Conservation (phyloP, 1,284 basidiomycete genomes). For the Marasmius oreades region DNA sequence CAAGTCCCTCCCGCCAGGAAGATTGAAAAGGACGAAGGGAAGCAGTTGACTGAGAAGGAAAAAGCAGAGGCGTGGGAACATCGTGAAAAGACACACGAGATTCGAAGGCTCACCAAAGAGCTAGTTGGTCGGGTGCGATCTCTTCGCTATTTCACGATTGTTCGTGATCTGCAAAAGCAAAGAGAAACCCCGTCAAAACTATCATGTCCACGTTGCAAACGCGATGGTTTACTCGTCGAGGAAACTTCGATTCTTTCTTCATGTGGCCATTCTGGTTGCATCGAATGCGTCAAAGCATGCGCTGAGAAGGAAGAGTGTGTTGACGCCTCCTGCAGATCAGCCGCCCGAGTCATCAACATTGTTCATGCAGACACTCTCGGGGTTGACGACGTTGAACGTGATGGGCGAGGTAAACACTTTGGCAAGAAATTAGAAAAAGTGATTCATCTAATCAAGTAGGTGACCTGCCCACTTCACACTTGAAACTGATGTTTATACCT, state of each 20-base stretch:
- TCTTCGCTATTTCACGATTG: constrained; percentile 85
- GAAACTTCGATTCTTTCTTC: constrained; percentile 85
- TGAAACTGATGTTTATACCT: constrained; percentile 9
- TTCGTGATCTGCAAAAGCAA: constrained; percentile 84
- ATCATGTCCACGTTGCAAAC: constrained; percentile 59
- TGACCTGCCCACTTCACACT: constrained; percentile 14
- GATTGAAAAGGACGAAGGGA: constrained; percentile 52
- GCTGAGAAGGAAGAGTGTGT: constrained; percentile 83
- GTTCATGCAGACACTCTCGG: constrained; percentile 82
- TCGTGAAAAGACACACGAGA: constrained; percentile 82
- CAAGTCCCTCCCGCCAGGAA: constrained; percentile 51
- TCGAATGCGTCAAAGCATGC: constrained; percentile 65
- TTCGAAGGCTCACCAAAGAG: constrained; percentile 82
- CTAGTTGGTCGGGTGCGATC: constrained; percentile 86
- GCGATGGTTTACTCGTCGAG: constrained; percentile 52
- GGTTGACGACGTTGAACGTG: constrained; percentile 71
- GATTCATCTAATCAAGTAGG: constrained; percentile 78
- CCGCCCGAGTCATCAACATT: constrained; percentile 73
- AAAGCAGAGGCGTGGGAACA: constrained; percentile 77
- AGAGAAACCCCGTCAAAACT: constrained; percentile 53
- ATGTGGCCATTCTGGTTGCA: constrained; percentile 86
- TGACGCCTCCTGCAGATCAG: constrained; percentile 70
- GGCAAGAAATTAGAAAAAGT: constrained; percentile 88
- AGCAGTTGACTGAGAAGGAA: constrained; percentile 45
- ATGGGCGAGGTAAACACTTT: constrained; percentile 76